Conservation (phyloP, 352 stramenopile species). For the Phytophthora tentaculata region DNA sequence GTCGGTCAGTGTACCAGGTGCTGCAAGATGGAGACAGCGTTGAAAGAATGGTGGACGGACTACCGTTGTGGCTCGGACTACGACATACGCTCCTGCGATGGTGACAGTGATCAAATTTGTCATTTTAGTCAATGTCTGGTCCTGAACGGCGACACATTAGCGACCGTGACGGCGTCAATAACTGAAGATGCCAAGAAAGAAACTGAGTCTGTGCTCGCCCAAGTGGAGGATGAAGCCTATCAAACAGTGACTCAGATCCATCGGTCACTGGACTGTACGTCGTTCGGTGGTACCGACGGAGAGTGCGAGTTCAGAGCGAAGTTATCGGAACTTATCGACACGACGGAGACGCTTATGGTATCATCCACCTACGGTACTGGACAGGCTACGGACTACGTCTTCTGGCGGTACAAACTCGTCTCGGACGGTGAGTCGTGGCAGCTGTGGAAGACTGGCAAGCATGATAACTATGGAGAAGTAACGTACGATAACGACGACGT, state of each 20-base stretch:
- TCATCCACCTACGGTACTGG: not conserved
- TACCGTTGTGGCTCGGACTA: slow-evolving; percentile 66
- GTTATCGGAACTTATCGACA: slow-evolving; percentile 49
- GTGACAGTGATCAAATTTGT: slow-evolving; percentile 41
- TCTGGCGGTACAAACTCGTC: slow-evolving; percentile 67
- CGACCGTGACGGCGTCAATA: slow-evolving; percentile 40
- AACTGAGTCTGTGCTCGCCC: slow-evolving; percentile 46
- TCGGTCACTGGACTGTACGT: slow-evolving; percentile 55
- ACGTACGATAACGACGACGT: slow-evolving; percentile 29
- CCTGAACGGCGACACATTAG: slow-evolving; percentile 57
- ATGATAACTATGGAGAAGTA: slow-evolving; percentile 12
- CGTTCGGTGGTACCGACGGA: slow-evolving; percentile 35
- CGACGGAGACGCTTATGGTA: slow-evolving; percentile 32
- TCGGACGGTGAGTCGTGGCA: slow-evolving; percentile 45
- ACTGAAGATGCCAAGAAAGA: slow-evolving; percentile 27
- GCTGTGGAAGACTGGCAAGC: slow-evolving; percentile 45
- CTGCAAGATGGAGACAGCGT: slow-evolving; percentile 45
- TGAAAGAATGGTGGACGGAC: slow-evolving; percentile 72
- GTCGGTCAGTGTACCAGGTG: slow-evolving; percentile 53
- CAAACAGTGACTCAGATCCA: slow-evolving; percentile 71
- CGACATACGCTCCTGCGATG: slow-evolving; percentile 45
- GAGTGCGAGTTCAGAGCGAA: slow-evolving; percentile 46
- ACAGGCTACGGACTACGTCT: slow-evolving; percentile 51
- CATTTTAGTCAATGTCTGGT: slow-evolving; percentile 63
- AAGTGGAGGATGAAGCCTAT: slow-evolving; percentile 45